These are phyloP conservation scores for Exophiala mesophila DNA, from an alignment of 2,329 filamentous ascomycete genomes.

Conservation along the genomic window DNA sequence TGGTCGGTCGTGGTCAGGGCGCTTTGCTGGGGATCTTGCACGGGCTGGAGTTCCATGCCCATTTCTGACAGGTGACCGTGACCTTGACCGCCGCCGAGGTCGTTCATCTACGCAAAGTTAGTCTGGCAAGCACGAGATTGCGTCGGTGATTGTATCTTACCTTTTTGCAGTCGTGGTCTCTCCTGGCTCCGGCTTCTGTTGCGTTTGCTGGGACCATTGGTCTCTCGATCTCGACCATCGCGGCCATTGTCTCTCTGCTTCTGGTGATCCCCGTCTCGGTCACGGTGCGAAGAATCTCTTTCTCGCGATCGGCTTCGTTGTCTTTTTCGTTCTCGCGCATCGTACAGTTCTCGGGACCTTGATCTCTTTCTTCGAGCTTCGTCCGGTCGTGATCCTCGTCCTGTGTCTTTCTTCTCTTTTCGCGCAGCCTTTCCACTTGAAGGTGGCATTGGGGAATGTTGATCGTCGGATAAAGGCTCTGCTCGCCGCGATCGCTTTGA, in stretches of 20 bases:
- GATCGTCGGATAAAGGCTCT: conserved; percentile 42
- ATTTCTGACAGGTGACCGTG: conserved; percentile 33
- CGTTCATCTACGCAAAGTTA: conserved; percentile 28
- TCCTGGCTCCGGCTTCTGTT: conserved; percentile 30
- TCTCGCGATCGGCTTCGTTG: conserved; percentile 43
- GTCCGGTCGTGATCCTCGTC: conserved; percentile 10
- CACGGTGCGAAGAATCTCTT: conserved; percentile 25
- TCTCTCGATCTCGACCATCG: conserved; percentile 35
- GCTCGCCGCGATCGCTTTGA: conserved; percentile 50
- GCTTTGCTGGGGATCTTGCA: conserved; percentile 34
- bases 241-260: conserved; percentile 25
- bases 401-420: conserved; percentile 17
- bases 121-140: conserved; percentile 2
- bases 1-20: conserved; percentile 19
- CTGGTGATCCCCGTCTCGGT: conserved; percentile 21
- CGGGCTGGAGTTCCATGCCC: conserved; percentile 33
- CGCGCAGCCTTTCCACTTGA: conserved; percentile 35
- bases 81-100: conserved; percentile 25
- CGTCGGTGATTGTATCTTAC: conserved; percentile 28
- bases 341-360: conserved; percentile 18
- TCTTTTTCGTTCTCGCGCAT: conserved; percentile 33
- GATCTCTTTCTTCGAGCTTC: conserved; percentile 22
- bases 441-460: conserved; percentile 30
- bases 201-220: conserved; percentile 37
- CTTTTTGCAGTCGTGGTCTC: conserved; percentile 35